Percentiles rank a stretch among this genome's conserved stretches.
Evolutionary conservation across 768 basidiomycete genomes (phyloP).

Genomic region (Panus rudis): DNA sequence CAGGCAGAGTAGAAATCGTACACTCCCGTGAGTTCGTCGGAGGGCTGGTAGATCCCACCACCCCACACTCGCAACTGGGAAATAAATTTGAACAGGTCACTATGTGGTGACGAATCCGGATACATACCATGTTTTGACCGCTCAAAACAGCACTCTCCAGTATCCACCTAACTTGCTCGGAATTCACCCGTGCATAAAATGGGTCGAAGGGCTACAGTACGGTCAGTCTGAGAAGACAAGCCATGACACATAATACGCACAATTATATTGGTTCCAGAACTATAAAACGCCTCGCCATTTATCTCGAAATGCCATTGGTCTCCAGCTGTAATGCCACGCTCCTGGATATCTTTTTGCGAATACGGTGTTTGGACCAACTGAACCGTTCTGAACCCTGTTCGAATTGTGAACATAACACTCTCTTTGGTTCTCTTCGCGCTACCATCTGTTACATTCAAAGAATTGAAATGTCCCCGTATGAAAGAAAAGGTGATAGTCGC

Average conservation of each 20-base stretch:
- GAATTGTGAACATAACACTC: conserved; percentile 30
- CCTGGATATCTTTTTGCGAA: conserved; percentile 33
- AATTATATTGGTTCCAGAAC: conserved; percentile 50
- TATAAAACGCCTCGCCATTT: conserved; percentile 51
- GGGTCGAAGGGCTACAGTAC: conserved; percentile 41
- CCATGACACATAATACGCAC: background rate
- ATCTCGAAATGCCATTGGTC: conserved; percentile 57
- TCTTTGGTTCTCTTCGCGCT: background rate
- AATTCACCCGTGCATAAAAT: conserved; percentile 45
- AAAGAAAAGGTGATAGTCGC: conserved; percentile 36
- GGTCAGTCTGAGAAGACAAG: background rate
- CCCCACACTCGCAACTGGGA: conserved; percentile 52
- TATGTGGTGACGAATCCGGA: background rate
- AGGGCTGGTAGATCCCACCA: conserved; percentile 36
- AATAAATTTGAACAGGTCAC: background rate
- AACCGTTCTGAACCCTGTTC: conserved; percentile 55
- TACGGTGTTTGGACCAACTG: conserved; percentile 44
- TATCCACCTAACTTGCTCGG: conserved; percentile 47
- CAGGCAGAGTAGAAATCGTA: conserved; percentile 53
- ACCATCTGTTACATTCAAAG: background rate
- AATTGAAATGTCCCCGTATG: too few relatives aligned
- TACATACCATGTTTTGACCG: conserved; percentile 53
- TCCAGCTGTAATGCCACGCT: conserved; percentile 48
- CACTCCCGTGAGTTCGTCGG: conserved; percentile 31
- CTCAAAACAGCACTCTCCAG: conserved; percentile 46